Evolutionary conservation across 768 basidiomycete genomes (phyloP).

Genomic region (Strobilomyces dryophilus): DNA sequence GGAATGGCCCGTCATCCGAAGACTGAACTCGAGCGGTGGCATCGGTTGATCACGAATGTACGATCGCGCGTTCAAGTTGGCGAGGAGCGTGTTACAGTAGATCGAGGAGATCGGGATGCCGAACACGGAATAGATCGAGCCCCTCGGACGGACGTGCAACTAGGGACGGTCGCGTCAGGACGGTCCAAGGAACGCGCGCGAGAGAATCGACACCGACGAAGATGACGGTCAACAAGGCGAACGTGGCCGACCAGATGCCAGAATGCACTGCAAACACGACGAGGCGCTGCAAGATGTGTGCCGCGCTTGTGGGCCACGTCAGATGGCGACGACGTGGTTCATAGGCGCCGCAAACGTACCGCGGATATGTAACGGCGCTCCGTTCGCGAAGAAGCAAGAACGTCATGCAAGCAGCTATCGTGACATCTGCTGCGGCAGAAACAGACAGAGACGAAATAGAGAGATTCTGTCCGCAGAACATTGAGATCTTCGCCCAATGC

Average conservation of each 20-base stretch:
- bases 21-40: background rate
- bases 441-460: background rate
- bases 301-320: constrained; percentile 1
- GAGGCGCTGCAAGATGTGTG: background rate
- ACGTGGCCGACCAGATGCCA: background rate
- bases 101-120: constrained; percentile 6
- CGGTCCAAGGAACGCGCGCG: background rate
- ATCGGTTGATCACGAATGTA: background rate
- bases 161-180: background rate
- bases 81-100: constrained; percentile 11
- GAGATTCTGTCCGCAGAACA: background rate
- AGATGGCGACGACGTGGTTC: background rate
- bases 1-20: background rate
- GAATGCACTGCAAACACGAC: background rate
- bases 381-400: constrained; percentile 7
- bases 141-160: background rate
- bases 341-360: background rate
- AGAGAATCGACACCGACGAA: background rate
- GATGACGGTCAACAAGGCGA: background rate
- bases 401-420: constrained; percentile 4
- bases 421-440: constrained; percentile 6
- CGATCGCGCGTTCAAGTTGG: constrained; percentile 8
- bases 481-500: background rate
- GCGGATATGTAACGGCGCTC: background rate
- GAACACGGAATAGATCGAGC: background rate